Conservation (phyloP, 768 basidiomycete genomes). For the Suillus sp. region DNA sequence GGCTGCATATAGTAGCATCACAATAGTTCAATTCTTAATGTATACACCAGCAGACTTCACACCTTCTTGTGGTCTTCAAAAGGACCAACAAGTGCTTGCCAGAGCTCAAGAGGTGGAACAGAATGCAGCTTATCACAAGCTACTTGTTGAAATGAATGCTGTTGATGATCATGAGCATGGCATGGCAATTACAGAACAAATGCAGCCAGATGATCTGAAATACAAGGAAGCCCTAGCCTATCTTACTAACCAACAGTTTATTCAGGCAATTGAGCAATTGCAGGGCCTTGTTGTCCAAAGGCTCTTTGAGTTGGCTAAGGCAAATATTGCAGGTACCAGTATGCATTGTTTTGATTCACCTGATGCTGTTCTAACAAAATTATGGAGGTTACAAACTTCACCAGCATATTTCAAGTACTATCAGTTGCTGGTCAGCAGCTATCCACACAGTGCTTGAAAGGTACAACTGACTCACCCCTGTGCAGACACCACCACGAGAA, state of each 20-base stretch:
- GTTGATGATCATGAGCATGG: constrained; percentile 17
- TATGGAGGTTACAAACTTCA: constrained; percentile 35
- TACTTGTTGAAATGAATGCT: constrained; percentile 12
- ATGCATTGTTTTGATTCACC: constrained; percentile 16
- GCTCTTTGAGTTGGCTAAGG: constrained; percentile 41
- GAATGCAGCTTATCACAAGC: constrained; percentile 19
- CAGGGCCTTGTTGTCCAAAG: constrained; percentile 38
- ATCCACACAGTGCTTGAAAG: constrained; percentile 33
- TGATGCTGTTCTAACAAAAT: not conserved
- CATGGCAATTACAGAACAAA: constrained; percentile 29
- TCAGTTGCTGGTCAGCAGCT: constrained; percentile 33
- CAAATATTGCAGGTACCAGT: constrained; percentile 41
- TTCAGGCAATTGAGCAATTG: constrained; percentile 33
- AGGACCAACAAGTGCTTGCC: constrained; percentile 17
- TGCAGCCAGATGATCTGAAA: constrained; percentile 28
- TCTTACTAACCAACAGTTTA: constrained; percentile 22
- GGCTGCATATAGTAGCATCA: constrained; percentile 14
- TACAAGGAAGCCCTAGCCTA: constrained; percentile 23
- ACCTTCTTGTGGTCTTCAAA: constrained; percentile 16
- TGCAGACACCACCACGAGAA: constrained; percentile 15
- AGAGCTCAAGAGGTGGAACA: constrained; percentile 25
- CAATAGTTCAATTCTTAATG: constrained; percentile 14
- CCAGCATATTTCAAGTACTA: constrained; percentile 36
- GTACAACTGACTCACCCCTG: constrained; percentile 34
- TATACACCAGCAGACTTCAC: constrained; percentile 20